A percentile compares a stretch with the other conserved stretches of the same genome.
These are phyloP conservation scores for Myriosclerotinia duriaeana DNA, from an alignment of 2,329 filamentous ascomycete species.

Conservation along the genomic window DNA sequence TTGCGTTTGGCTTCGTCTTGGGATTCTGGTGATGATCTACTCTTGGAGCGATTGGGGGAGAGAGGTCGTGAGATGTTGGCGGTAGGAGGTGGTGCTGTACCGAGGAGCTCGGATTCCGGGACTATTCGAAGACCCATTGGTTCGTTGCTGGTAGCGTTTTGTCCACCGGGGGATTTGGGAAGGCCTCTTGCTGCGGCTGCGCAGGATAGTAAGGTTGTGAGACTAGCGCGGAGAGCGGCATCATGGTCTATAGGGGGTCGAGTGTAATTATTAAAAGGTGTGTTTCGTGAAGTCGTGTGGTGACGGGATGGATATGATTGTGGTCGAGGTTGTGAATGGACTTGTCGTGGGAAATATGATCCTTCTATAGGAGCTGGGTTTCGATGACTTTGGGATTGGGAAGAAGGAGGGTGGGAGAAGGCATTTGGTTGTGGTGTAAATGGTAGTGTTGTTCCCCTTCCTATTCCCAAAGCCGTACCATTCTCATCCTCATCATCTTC, in stretches of 20 bases:
- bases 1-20: slow-evolving; percentile 42
- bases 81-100: slow-evolving; percentile 34
- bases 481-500: slow-evolving; percentile 56
- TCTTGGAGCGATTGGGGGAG: slow-evolving; percentile 29
- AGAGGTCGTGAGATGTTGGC: slow-evolving; percentile 37
- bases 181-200: slow-evolving; percentile 84
- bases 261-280: slow-evolving; percentile 43
- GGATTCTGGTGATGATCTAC: slow-evolving; percentile 45
- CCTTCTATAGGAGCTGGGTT: slow-evolving; percentile 47
- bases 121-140: slow-evolving; percentile 58
- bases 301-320: slow-evolving; percentile 41
- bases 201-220: slow-evolving; percentile 92
- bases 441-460: slow-evolving; percentile 41
- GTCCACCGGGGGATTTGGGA: slow-evolving; percentile 49
- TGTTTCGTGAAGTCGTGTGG: slow-evolving; percentile 41
- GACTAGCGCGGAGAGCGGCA: slow-evolving; percentile 82
- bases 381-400: slow-evolving; percentile 39
- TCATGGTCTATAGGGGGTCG: slow-evolving; percentile 86
- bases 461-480: slow-evolving; percentile 71
- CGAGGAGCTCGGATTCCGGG: slow-evolving; percentile 59
- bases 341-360: slow-evolving; percentile 37
- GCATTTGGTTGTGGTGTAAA: slow-evolving; percentile 91
- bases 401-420: slow-evolving; percentile 77
- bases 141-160: slow-evolving; percentile 29
- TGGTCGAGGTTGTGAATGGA: slow-evolving; percentile 33